Evolutionary conservation across 805 yeast species (phyloP), one percentile per base, ranked within the genome.

Genomic region (Candida berthetii): DNA sequence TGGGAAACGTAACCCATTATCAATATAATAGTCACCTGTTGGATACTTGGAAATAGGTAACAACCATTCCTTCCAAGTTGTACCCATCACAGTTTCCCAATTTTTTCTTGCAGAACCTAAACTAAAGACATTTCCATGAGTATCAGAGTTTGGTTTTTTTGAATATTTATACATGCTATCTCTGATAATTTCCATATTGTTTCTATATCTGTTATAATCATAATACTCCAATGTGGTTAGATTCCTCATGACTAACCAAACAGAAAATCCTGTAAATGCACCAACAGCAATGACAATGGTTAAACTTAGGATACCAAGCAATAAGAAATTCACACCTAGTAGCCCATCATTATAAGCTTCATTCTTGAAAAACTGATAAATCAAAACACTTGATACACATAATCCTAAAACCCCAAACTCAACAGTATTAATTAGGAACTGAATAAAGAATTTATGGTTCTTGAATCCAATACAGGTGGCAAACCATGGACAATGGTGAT

Each of bases 401-500:
- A 74, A 61, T 7, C 78, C 68, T 10, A 71, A 42, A 1, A 61
- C 43, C 1, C 82, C 58, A 52, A 75, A 80, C 0, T 72, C 22
- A 2, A 78, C 62, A 3, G 77, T 65, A 53, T 81, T 80, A 7
- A 71, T 36, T 40, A 89, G 60, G 55, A 85, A 84, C 57, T 88
- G 96, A 22, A 87, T 58, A 55, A 90, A 91, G 57, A 68, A 76
- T 62, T 88, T 85, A 48, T 85, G 89, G 61, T 91, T 91, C 24
- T 65, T 65, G 61, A 77, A 83, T 0, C 98, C 98, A 43, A 91
- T 76, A 60, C 97, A 90, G 5, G 78, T 69, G 2, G 95, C 82
- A 60, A 89, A 88, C 98, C 98, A 91, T 0, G 97, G 97, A 47
- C 83, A 82, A 62, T 89, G 96, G 58, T 89, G 97, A 59, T 89